Base-by-base conservation (phyloP, 176 grass and related monocot species). In the Oryza brachyantha region DNA sequence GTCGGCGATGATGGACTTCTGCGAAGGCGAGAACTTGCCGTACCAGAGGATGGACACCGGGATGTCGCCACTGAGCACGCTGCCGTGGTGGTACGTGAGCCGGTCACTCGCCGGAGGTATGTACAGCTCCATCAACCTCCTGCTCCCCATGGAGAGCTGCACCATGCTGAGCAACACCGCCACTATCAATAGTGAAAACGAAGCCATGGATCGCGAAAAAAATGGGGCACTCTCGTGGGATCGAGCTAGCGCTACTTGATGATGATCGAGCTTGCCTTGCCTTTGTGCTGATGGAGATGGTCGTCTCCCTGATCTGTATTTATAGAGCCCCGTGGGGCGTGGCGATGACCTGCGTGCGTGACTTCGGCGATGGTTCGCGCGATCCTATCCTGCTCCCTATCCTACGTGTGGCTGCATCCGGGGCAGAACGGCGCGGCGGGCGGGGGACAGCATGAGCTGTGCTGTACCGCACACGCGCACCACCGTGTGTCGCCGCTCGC, bases 31-130 rank as follows among this genome's bases (percentile, higher is more conserved):
- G 84, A 93, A 93, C 35, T 16, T 68, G 38, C 91, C 88, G 68
- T 93, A 93, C 88, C 91, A 90, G 7, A 90, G 52, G 84, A 87
- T 43, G 78, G 88, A 67, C 57, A 93, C 68, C 37, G 77, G 39
- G 68, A 93, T 82, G 91, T 88, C 70, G 13, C 84, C 88, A 29
- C 48, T 48, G 52, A 93, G 84, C n/a, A 93, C 73, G 43, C 16
- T 54, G 26, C 91, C 88, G 7, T 88, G 58, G 78, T 93, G 91
- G 77, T 88, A 85, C 32, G 31, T 79, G 36, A 90, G 84, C 81
- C 77, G 90, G 7, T 92, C 75, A 57, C 75, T 87, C 25, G 4
- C 24, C 29, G 72, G 75, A 7, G 87, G 65, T 11, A 46, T 28
- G 70, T 89, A 88, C 75, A 90, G 66, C 62, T 86, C 75, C 67